Conservation (phyloP, 129 eudicot genomes). For the Oenanthe sinensis region DNA sequence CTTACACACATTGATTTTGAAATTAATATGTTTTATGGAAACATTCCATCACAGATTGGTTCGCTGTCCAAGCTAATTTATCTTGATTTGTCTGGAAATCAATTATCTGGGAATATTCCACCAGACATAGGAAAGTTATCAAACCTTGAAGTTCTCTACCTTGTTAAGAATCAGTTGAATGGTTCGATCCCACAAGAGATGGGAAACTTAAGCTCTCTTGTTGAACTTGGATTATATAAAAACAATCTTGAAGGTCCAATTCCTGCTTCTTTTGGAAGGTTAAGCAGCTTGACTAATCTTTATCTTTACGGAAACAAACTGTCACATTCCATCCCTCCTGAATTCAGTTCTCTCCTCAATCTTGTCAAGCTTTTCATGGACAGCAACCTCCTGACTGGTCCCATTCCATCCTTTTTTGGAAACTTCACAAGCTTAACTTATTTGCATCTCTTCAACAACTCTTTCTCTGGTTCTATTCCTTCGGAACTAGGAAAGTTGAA, state of each 20-base stretch:
- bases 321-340: conserved; percentile 18
- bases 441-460: conserved; percentile 11
- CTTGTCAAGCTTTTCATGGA: conserved; percentile 15
- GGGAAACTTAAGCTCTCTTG: conserved; percentile 3
- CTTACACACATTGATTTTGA: conserved; percentile 21
- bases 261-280: conserved; percentile 3
- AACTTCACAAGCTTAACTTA: conserved; percentile 16
- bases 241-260: conserved; percentile 23
- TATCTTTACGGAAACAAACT: no score
- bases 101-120: conserved; percentile 26
- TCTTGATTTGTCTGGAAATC: conserved; percentile 3
- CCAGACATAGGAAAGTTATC: conserved; percentile 24
- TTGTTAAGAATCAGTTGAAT: conserved; percentile 13
- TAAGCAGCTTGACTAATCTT: conserved; percentile 7
- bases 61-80: background rate
- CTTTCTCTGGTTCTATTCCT: conserved; percentile 34
- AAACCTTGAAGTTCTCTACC: conserved; percentile 18
- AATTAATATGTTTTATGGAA: conserved; percentile 16
- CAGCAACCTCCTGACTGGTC: conserved; percentile 19
- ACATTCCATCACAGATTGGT: conserved; percentile 13
- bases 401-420: conserved; percentile 21
- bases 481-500: conserved; percentile 24
- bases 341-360: conserved; percentile 14
- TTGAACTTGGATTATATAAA: background rate
- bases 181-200: conserved; percentile 21